Evolutionary conservation across 805 yeast species (phyloP), one percentile per base, ranked within the genome.

Genomic region (Hanseniaspora lachancei): DNA sequence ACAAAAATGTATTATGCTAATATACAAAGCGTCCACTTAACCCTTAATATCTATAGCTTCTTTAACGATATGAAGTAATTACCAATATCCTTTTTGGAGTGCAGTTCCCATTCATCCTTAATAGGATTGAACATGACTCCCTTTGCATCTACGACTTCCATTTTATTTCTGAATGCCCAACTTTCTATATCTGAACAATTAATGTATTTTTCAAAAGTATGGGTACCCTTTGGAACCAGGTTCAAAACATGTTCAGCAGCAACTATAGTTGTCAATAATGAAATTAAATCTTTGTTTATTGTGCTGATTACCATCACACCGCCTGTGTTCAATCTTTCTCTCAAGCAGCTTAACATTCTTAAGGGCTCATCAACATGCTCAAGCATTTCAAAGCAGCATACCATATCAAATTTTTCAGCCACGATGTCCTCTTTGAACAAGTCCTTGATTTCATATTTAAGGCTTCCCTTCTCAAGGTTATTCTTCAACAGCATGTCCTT

Each of bases 141-240:
- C 60, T 79, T 81, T 5, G 84, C 67, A 57, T 76, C 77, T 10
- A 81, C 79, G 5, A 89, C 79, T 64, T 79, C 74, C 56, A 53
- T 53, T 67, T 76, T 86, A 10, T 74, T 66, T 12, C 59, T 67
- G 21, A 50, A 51, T 15, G 67, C 62, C 86, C 89, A 87, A 9
- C 79, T 77, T 42, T 74, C 72, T 44, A 91, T 76, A 64, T 89
- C 97, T 12, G 63, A 59, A 57, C 82, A 81, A 64, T 89, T 81
- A 62, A 93, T 87, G 69, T 89, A 93, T 70, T 93, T 91, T 34
- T 78, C 77, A 67, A 83, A 79, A 2, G 89, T 82, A 68, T 93
- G 99, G 1, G 98, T 93, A 1, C 97, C 98, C 15, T 73, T 70
- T 1, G 99, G 99, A 2, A 93, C 98, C 46, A 93, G 80, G 34